Evolutionary conservation across 2,329 filamentous ascomycete genomes (phyloP).

Genomic region (Sarocladium oryzae): DNA sequence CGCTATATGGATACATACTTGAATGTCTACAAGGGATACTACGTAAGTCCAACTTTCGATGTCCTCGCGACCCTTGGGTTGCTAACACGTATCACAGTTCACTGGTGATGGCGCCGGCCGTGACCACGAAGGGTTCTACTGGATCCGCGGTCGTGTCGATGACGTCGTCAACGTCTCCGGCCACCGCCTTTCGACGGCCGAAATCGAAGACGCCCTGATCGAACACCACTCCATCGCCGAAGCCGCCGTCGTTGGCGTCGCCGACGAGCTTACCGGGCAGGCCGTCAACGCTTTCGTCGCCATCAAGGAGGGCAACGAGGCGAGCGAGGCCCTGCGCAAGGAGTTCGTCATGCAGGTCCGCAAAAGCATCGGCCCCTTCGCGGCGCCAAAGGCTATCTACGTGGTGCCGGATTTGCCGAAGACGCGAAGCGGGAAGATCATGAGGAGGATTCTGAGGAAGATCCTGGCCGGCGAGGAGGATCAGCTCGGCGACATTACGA

Average conservation of each 20-base stretch:
- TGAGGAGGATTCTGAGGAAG: conserved; percentile 95
- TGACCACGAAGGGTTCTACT: conserved; percentile 98
- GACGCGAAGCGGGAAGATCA: conserved; percentile 97
- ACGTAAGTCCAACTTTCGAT: conserved; percentile 56
- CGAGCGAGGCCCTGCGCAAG: conserved; percentile 76
- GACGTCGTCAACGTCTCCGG: conserved; percentile 98
- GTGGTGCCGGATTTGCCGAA: conserved; percentile 92
- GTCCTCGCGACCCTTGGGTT: not conserved
- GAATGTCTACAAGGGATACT: conserved; percentile 96
- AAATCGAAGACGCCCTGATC: conserved; percentile 94
- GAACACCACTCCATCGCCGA: conserved; percentile 88
- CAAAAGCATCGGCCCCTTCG: conserved; percentile 96
- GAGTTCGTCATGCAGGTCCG: conserved; percentile 91
- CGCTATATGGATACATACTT: conserved; percentile 98
- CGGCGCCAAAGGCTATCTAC: conserved; percentile 88
- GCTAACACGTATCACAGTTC: conserved; percentile 47
- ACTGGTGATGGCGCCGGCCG: conserved; percentile 91
- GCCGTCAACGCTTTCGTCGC: conserved; percentile 95
- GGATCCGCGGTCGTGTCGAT: conserved; percentile 97
- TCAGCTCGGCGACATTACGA: conserved; percentile 87
- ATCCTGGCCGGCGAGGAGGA: conserved; percentile 96
- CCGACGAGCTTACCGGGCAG: conserved; percentile 92
- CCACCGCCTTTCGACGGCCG: conserved; percentile 90
- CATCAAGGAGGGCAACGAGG: conserved; percentile 77
- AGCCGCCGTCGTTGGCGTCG: conserved; percentile 88